These are phyloP conservation scores for Cystobasidiaceae sp. DNA, from an alignment of 1,284 basidiomycete genomes.

Conservation along the genomic window DNA sequence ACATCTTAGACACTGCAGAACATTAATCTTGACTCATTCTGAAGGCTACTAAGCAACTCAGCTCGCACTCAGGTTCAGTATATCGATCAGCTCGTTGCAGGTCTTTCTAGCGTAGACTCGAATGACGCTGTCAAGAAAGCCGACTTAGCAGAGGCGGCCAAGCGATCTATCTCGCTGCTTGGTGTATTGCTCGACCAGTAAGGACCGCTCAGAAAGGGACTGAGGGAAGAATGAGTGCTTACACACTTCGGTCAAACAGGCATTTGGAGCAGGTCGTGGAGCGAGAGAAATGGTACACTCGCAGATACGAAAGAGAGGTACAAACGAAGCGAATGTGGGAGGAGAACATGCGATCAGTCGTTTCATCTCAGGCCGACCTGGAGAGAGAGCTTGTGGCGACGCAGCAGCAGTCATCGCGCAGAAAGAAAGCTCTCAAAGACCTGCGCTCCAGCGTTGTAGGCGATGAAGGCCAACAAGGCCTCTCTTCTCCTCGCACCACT, in stretches of 20 bases:
- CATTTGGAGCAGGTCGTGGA: slow-evolving; percentile 69
- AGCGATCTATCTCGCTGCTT: slow-evolving; percentile 34
- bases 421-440: slow-evolving; percentile 49
- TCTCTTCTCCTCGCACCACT: no score
- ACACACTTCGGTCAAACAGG: slow-evolving; percentile 59
- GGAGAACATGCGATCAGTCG: slow-evolving; percentile 79
- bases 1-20: neutral
- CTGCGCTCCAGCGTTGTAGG: slow-evolving; percentile 31
- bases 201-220: no score
- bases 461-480: neutral
- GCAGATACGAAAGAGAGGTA: slow-evolving; percentile 65
- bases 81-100: slow-evolving; percentile 61
- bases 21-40: neutral
- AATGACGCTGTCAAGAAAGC: slow-evolving; percentile 31
- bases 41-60: slow-evolving; percentile 58
- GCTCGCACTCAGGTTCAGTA: slow-evolving; percentile 74
- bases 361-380: slow-evolving; percentile 76
- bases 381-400: slow-evolving; percentile 63
- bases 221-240: no score
- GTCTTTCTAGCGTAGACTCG: slow-evolving; percentile 47
- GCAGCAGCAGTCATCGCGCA: slow-evolving; percentile 48
- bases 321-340: slow-evolving; percentile 73
- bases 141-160: neutral
- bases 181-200: slow-evolving; percentile 1
- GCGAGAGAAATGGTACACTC: slow-evolving; percentile 66